These are phyloP conservation scores for Hemileia vastatrix DNA, from an alignment of 1,284 basidiomycete genomes.

Conservation along the genomic window DNA sequence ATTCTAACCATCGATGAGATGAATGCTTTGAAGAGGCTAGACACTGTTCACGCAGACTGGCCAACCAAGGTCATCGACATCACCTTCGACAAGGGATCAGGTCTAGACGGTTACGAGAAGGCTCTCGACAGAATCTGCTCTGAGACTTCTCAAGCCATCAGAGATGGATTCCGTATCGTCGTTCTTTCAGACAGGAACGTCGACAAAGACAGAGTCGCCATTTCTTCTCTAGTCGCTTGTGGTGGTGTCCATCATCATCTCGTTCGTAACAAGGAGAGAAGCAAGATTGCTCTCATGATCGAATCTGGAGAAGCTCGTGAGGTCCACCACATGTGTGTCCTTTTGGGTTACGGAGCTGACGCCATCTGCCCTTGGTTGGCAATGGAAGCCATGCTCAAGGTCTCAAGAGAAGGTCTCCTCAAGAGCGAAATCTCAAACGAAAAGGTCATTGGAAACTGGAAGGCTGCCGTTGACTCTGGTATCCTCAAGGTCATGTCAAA, in stretches of 20 bases:
- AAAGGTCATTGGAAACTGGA: slow-evolving; percentile 71
- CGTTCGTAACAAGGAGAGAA: slow-evolving; percentile 41
- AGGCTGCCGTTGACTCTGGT: slow-evolving; percentile 72
- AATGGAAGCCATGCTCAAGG: slow-evolving; percentile 41
- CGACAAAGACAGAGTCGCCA: slow-evolving; percentile 35
- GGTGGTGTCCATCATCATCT: slow-evolving; percentile 43
- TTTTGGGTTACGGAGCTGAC: slow-evolving; percentile 41
- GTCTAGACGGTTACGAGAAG: slow-evolving; percentile 35
- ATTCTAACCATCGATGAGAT: slow-evolving; percentile 38
- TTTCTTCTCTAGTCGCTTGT: slow-evolving; percentile 37
- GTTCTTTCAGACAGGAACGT: slow-evolving; percentile 39
- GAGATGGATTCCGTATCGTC: slow-evolving; percentile 34
- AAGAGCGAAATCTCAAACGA: slow-evolving; percentile 66
- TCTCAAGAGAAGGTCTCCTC: slow-evolving; percentile 47
- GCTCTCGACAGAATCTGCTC: slow-evolving; percentile 39
- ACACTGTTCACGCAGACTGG: slow-evolving; percentile 36
- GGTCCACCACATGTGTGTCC: slow-evolving; percentile 42
- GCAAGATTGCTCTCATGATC: slow-evolving; percentile 38
- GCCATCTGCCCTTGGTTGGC: slow-evolving; percentile 42
- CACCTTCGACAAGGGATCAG: slow-evolving; percentile 38
- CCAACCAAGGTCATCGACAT: slow-evolving; percentile 36
- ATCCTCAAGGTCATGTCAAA: slow-evolving; percentile 80
- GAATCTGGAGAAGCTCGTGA: slow-evolving; percentile 41
- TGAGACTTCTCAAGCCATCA: slow-evolving; percentile 38
- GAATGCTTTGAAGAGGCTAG: slow-evolving; percentile 37